These are phyloP conservation scores for Leucaena leucocephala DNA, from an alignment of 306 rosid species.

Conservation along the genomic window DNA sequence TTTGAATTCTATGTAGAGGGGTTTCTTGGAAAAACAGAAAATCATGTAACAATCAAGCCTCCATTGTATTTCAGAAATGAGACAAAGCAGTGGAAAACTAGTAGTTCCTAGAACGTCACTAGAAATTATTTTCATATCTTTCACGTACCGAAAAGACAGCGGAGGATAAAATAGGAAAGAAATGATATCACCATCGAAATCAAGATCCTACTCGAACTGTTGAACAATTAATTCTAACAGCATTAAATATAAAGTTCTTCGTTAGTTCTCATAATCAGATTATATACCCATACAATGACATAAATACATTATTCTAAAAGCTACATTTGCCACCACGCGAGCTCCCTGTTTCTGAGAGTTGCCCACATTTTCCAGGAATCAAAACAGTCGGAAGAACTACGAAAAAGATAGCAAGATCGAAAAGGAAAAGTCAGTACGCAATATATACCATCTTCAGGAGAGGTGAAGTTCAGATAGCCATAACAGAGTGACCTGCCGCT, in stretches of 20 bases:
- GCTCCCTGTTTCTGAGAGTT: background rate
- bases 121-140: background rate
- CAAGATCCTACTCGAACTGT: background rate
- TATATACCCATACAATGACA: background rate
- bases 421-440: background rate
- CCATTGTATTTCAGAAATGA: background rate
- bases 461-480: slow-evolving; percentile 59
- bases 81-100: slow-evolving; percentile 3
- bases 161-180: background rate
- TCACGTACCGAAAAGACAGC: background rate
- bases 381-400: background rate
- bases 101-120: background rate
- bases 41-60: background rate
- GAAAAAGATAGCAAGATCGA: background rate
- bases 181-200: background rate
- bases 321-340: background rate
- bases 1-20: background rate
- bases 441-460: slow-evolving; percentile 49
- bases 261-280: background rate
- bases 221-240: background rate
- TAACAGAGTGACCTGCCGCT: slow-evolving; percentile 60
- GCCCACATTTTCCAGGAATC: background rate
- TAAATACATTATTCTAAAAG: background rate
- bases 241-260: background rate
- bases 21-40: background rate